Evolutionary conservation across 2,329 filamentous ascomycete species (phyloP).

Genomic region (Beauveria sp.): DNA sequence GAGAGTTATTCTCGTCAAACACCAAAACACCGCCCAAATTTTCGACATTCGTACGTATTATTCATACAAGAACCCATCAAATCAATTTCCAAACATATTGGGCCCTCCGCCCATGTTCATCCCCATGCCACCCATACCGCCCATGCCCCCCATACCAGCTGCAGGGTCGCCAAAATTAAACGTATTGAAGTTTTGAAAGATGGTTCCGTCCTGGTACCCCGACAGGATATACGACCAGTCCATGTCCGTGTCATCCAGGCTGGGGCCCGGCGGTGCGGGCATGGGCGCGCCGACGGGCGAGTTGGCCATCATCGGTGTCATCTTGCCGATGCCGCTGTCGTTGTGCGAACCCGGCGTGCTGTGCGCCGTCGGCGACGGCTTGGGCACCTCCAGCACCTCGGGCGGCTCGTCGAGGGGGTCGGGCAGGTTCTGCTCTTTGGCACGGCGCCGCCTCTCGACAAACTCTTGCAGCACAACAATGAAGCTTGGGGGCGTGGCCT

Average conservation of each 20-base stretch:
- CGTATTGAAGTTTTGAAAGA: slow-evolving; percentile 22
- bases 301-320: neutral
- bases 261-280: slow-evolving; percentile 10
- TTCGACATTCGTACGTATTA: neutral
- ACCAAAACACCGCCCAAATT: slow-evolving; percentile 11
- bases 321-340: slow-evolving; percentile 8
- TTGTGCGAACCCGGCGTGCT: slow-evolving; percentile 13
- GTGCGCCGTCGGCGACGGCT: slow-evolving; percentile 9
- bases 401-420: neutral
- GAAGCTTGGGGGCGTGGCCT: slow-evolving; percentile 36
- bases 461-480: slow-evolving; percentile 41
- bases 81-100: slow-evolving; percentile 22
- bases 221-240: slow-evolving; percentile 43
- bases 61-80: neutral
- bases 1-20: neutral
- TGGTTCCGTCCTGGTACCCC: slow-evolving; percentile 28
- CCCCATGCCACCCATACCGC: slow-evolving; percentile 17
- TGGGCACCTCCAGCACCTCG: slow-evolving; percentile 4
- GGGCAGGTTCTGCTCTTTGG: slow-evolving; percentile 21
- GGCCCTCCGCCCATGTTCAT: slow-evolving; percentile 14
- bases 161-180: slow-evolving; percentile 19
- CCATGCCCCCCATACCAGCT: slow-evolving; percentile 17
- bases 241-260: slow-evolving; percentile 30
- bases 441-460: slow-evolving; percentile 27
- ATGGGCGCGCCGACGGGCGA: neutral